phyloP scores from a whole-genome alignment of 2,329 filamentous ascomycete species.

The Hypoxylon sp. region DNA sequence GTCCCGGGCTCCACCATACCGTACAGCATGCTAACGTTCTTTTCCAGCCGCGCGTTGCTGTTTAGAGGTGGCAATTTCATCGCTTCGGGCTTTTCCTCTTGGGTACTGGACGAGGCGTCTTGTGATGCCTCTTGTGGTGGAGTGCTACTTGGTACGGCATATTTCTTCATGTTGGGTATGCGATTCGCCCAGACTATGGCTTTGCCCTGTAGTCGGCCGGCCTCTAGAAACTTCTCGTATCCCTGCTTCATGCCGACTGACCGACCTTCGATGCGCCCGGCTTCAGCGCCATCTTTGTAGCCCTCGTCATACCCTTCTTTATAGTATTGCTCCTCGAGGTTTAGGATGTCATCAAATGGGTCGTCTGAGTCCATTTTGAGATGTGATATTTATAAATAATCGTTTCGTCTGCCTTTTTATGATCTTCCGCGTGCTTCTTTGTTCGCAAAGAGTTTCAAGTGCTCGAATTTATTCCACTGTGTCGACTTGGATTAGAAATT shows the following conservation, averaged over 20 bases:
- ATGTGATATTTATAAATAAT: neutral
- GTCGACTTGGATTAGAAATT: too few species aligned
- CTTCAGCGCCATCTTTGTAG: constrained; percentile 74
- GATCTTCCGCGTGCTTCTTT: too few species aligned
- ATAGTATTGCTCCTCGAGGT: constrained; percentile 77
- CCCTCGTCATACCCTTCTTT: constrained; percentile 82
- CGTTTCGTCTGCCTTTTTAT: too few species aligned
- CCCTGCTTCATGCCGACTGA: constrained; percentile 91
- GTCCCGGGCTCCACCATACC: constrained; percentile 81
- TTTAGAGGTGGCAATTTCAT: constrained; percentile 55
- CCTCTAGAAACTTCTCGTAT: constrained; percentile 88
- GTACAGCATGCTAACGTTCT: constrained; percentile 79
- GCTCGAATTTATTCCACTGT: too few species aligned
- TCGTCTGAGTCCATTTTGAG: constrained; percentile 49
- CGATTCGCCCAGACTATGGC: constrained; percentile 86
- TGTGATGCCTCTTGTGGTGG: neutral
- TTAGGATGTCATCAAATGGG: constrained; percentile 65
- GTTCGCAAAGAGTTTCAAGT: too few species aligned
- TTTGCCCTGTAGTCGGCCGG: constrained; percentile 80
- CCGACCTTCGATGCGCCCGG: constrained; percentile 87
- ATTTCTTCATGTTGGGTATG: constrained; percentile 51
- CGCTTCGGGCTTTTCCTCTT: constrained; percentile 6
- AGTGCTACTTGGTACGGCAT: neutral
- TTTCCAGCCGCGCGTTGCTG: constrained; percentile 72
- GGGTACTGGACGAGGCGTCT: constrained; percentile 9